Evolutionary conservation across 331 rosid genomes (phyloP), one percentile per base, ranked within the genome.

Genomic region (Malus hybrid): DNA sequence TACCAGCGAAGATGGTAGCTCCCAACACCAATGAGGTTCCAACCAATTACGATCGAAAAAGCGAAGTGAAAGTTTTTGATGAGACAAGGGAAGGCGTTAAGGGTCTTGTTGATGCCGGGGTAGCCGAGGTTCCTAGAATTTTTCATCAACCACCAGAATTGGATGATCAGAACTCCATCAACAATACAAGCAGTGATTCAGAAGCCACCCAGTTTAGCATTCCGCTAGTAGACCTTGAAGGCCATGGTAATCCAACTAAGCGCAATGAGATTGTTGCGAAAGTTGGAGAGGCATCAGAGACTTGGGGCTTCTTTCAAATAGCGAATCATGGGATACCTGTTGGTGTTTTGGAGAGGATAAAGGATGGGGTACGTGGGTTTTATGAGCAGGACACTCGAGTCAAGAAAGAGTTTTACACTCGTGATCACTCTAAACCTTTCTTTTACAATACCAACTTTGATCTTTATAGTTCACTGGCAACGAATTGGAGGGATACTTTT

Each of bases 21-120:
- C 70, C 78, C 8, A 22, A 28, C 10, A 39, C 11, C 46, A 24
- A 16, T 55, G 76, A 66, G 60, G 78, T 18, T 32, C 39, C 33
- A 16, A 22, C 10, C n/a, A 14, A 20, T 3, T 29, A 71, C 36
- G 78, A 87, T 12, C 76, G 90, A 75, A 13, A 39, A 19, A 80
- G 69, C 7, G 89, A 88, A 32, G 73, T 90, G 2, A 85, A 83
- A 44, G 88, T 88, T 62, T 92, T 92, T 55, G 92, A 86, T 76
- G 87, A 92, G 22, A 81, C 93, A 15, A 92, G 81, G 76, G 73
- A 79, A 14, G 96, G 96, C 39, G 93, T 92, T 0, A 90, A 90
- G 70, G 93, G 93, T 12, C 88, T 89, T 11, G 86, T 83, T 10
- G 96, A 91, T 80, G 83, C 91, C 33, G 89, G 89, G 0, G 20